Percentiles rank a stretch among this genome's conserved stretches.
These are phyloP conservation scores for Saprolegnia parasitica DNA, from an alignment of 352 stramenopile species.

Conservation along the genomic window DNA sequence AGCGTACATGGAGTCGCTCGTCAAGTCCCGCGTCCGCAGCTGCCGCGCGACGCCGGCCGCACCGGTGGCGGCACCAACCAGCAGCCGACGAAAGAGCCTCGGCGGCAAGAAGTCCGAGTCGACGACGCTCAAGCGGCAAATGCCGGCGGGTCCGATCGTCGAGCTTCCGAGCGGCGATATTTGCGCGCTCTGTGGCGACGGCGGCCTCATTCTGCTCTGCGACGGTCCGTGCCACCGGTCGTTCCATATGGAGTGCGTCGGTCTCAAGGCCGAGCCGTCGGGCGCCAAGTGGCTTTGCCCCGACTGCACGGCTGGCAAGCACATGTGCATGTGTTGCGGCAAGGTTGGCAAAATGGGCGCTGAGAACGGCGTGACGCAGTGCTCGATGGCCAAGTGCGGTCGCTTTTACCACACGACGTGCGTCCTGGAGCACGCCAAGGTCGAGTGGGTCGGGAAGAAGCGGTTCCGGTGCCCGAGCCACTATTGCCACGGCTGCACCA, in stretches of 20 bases:
- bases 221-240: slow-evolving; percentile 90
- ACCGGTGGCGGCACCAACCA: neutral
- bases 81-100: slow-evolving; percentile 30
- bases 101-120: slow-evolving; percentile 7
- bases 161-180: slow-evolving; percentile 69
- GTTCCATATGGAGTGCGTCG: slow-evolving; percentile 90
- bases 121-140: slow-evolving; percentile 12
- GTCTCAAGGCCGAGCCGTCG: slow-evolving; percentile 74
- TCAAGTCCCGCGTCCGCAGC: slow-evolving; percentile 78
- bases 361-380: slow-evolving; percentile 88
- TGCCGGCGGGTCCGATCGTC: neutral
- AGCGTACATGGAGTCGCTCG: slow-evolving; percentile 62
- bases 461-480: slow-evolving; percentile 89
- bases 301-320: slow-evolving; percentile 81
- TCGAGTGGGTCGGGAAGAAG: slow-evolving; percentile 85
- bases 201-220: slow-evolving; percentile 87
- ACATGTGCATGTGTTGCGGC: slow-evolving; percentile 91
- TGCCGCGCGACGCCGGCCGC: slow-evolving; percentile 41
- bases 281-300: slow-evolving; percentile 89
- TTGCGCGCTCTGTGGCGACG: slow-evolving; percentile 89
- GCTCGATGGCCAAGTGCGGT: slow-evolving; percentile 87
- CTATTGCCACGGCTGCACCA: slow-evolving; percentile 78
- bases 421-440: slow-evolving; percentile 60
- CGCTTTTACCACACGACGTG: slow-evolving; percentile 91
- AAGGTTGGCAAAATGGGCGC: slow-evolving; percentile 85